Conservation (phyloP, 176 grass and related monocot genomes). For the Oryza meridionalis region DNA sequence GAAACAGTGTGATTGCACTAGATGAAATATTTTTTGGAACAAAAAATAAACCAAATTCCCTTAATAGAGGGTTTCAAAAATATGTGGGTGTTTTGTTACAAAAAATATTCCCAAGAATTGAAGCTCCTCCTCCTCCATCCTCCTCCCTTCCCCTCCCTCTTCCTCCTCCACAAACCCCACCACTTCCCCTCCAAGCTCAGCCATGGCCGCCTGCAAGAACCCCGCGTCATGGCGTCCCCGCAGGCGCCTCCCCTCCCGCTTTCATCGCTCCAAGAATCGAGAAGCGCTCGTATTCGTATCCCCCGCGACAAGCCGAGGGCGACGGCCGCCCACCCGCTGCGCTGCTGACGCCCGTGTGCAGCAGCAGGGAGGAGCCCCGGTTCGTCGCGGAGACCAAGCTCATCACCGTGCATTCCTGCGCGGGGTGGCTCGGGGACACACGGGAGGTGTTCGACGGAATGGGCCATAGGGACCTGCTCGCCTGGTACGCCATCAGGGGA, state of each 20-base stretch:
- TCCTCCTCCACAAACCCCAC: conserved; percentile 21
- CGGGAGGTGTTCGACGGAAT: conserved; percentile 65
- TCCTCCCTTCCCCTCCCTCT: conserved; percentile 23
- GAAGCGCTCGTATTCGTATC: too few relatives aligned
- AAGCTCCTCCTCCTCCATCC: conserved; percentile 34
- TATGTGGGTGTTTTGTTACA: too few relatives aligned
- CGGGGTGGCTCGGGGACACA: conserved; percentile 48
- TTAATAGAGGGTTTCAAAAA: too few relatives aligned
- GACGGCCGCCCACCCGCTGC: too few relatives aligned
- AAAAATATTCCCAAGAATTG: neutral
- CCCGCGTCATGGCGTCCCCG: conserved; percentile 40
- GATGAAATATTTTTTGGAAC: too few relatives aligned
- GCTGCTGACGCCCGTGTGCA: neutral
- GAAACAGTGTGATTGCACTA: too few relatives aligned
- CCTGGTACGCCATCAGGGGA: conserved; percentile 59
- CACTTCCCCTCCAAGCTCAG: conserved; percentile 7
- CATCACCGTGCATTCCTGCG: conserved; percentile 52
- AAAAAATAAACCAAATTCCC: too few relatives aligned
- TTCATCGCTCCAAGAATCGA: conserved; percentile 22
- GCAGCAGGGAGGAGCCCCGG: neutral
- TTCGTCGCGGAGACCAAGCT: conserved; percentile 64
- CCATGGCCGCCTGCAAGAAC: conserved; percentile 49
- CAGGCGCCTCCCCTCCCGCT: conserved; percentile 45
- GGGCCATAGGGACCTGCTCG: conserved; percentile 54
- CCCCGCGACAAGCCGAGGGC: conserved; percentile 4